Conservation (phyloP, 345 rosid species). For the Acer campestre region DNA sequence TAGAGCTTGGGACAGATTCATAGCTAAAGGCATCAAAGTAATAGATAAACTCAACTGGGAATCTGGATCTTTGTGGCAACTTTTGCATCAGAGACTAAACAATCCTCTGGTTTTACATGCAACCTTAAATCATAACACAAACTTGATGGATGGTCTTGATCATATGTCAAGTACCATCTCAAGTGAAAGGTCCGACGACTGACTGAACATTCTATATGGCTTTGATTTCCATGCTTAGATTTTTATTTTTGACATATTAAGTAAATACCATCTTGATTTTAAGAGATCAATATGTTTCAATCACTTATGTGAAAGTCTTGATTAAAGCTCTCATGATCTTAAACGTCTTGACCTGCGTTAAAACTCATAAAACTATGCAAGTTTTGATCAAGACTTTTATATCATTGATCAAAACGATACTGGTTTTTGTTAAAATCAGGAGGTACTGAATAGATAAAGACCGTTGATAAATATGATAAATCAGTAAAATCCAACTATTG, state of each 20-base stretch:
- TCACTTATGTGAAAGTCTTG: neutral
- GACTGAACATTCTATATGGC: neutral
- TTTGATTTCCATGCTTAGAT: too few relatives aligned
- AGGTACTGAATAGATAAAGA: neutral
- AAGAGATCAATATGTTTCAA: neutral
- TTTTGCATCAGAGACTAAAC: neutral
- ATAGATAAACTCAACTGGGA: neutral
- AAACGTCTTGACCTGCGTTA: too few relatives aligned
- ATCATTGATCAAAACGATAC: neutral
- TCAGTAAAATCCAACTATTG: too few relatives aligned
- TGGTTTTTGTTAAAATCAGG: neutral
- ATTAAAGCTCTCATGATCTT: neutral
- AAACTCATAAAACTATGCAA: neutral
- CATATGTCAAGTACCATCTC: neutral
- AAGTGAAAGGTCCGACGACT: neutral
- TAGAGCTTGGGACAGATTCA: neutral
- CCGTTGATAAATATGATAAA: neutral
- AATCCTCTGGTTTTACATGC: neutral
- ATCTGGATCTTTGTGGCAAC: neutral
- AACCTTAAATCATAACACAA: neutral
- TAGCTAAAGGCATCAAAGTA: neutral
- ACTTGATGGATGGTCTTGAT: neutral
- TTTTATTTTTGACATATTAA: too few relatives aligned
- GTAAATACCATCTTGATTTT: neutral
- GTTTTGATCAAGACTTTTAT: neutral